Evolutionary conservation across 1,284 basidiomycete species (phyloP), one percentile per base, ranked within the genome.

Genomic region (Ustilago lituana): DNA sequence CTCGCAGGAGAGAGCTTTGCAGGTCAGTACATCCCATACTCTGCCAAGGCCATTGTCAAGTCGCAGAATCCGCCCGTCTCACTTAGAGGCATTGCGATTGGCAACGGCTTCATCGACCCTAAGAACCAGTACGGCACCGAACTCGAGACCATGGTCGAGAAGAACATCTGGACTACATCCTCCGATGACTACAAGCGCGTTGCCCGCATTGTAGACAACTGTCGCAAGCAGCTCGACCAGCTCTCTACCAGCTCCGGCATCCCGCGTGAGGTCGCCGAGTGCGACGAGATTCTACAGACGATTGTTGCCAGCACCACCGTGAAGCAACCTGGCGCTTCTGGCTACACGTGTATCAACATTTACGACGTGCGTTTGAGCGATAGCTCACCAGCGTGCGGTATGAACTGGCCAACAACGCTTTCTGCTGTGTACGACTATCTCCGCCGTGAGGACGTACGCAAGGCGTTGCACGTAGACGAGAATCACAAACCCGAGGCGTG

Each of bases 381-480:
- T 81, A 86, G 86, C 12, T 85, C 83, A 41, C 94, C 94, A n/a
- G 89, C 88, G 3, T 99, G 95, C 82, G 95, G 95, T 1, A 92
- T 98, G 92, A 95, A 95, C 83, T 99, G 95, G 95, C 95, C 95
- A 4, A 89, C 90, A n/a, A 92, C 93, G 70, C 87, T 98, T 22
- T 82, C 85, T 9, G 88, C 90, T 43, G 86, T 97, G 33, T 90
- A 89, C 37, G 84, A 85, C 4, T 97, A 94, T 80, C 87, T 99
- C 8, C 77, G 94, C 89, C 88, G 91, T 12, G 74, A 83, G 10
- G 93, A 95, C 67, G 95, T 98, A 43, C 86, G 93, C 14, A 75
- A 73, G 1, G 91, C 94, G 0, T 84, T 99, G 5, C 94, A 98
- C 78, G 95, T 95, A 0, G 71, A 80, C 27, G 58, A 63, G 26